phyloP scores from a whole-genome alignment of 345 rosid genomes.

The Syzygium jambos region DNA sequence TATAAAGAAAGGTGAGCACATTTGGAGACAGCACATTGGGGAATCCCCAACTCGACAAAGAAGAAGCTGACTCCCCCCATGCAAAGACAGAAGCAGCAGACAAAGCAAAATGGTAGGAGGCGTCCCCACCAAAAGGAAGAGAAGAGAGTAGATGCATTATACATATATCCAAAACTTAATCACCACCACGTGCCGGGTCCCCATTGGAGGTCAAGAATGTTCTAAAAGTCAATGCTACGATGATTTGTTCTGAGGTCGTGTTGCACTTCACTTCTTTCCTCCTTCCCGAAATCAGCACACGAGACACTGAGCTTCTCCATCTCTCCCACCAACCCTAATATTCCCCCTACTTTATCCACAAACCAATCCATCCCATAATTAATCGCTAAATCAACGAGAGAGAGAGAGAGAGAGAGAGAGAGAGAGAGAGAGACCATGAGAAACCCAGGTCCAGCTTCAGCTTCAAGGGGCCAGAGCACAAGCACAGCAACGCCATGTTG shows the following conservation, averaged over 20 bases:
- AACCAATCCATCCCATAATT: not conserved
- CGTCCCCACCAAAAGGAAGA: not conserved
- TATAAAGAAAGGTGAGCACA: not conserved
- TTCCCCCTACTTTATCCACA: not conserved
- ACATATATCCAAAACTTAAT: not conserved
- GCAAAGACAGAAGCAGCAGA: not conserved
- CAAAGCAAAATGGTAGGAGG: not conserved
- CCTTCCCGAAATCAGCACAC: not conserved
- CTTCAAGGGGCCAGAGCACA: constrained; percentile 1
- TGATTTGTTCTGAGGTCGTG: not conserved
- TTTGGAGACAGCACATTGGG: not conserved
- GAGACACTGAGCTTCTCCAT: not conserved
- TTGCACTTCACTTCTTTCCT: not conserved
- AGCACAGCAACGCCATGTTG: constrained; percentile 44
- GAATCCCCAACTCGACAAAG: not conserved
- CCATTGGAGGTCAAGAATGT: not conserved
- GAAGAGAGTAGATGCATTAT: not conserved
- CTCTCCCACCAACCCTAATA: not conserved
- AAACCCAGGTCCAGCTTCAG: constrained; percentile 6
- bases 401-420: not conserved
- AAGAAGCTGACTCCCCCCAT: not conserved
- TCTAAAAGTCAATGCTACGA: not conserved
- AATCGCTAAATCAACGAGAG: not conserved
- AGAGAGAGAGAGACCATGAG: constrained; percentile 11
- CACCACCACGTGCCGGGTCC: not conserved